Percentiles rank a stretch among this genome's conserved stretches.
These are phyloP conservation scores for Boletus reticuloceps DNA, from an alignment of 768 basidiomycete genomes.

Conservation along the genomic window DNA sequence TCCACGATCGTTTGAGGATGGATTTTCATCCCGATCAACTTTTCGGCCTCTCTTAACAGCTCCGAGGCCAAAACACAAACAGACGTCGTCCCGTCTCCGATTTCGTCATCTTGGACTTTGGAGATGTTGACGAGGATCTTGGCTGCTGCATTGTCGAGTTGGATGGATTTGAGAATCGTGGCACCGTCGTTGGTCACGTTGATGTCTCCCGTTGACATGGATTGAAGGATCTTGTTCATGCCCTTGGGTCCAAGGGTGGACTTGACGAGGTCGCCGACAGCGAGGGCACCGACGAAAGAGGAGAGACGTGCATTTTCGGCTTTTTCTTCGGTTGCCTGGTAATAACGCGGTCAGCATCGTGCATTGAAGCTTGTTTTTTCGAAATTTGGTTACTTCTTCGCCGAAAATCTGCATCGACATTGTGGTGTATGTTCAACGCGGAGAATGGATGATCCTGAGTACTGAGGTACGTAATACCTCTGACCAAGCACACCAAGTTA, in stretches of 20 bases:
- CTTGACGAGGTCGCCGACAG: conserved; percentile 97
- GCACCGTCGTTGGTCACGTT: conserved; percentile 99
- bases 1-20: conserved; percentile 99
- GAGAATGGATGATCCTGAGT: neutral
- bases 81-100: conserved; percentile 92
- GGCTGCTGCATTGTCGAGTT: conserved; percentile 96
- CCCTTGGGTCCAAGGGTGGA: conserved; percentile 98
- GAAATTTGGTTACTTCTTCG: conserved; percentile 44
- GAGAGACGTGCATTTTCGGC: conserved; percentile 98
- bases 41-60: conserved; percentile 91
- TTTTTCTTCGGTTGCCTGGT: conserved; percentile 86
- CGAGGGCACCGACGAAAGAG: conserved; percentile 96
- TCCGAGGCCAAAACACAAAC: conserved; percentile 94
- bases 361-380: neutral
- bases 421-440: neutral
- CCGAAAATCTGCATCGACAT: conserved; percentile 68
- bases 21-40: conserved; percentile 85
- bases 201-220: conserved; percentile 83
- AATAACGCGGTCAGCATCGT: conserved; percentile 3
- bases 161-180: conserved; percentile 95
- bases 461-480: neutral
- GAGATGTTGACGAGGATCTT: conserved; percentile 99
- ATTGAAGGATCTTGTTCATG: conserved; percentile 99
- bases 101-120: conserved; percentile 99
- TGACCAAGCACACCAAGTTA: too few relatives aligned